Evolutionary conservation across 257 asterid genomes (phyloP).

Genomic region (Mitragyna speciosa): DNA sequence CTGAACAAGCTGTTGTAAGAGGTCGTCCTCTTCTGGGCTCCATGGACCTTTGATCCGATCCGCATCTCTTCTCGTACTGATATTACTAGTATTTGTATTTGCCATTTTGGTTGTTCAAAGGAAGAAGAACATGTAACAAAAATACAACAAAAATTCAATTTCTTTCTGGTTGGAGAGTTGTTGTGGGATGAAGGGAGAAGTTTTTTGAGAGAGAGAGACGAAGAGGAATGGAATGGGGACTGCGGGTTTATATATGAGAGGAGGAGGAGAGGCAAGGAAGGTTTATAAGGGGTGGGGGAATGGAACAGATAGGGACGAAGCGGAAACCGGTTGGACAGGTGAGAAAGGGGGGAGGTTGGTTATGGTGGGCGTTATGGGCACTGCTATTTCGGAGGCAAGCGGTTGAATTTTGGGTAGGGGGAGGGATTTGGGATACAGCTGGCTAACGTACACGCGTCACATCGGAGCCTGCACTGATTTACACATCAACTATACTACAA

Average conservation of each 20-base stretch:
- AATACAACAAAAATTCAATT: neutral
- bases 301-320: conserved; percentile 25
- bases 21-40: conserved; percentile 92
- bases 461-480: conserved; percentile 40
- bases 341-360: conserved; percentile 5
- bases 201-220: neutral
- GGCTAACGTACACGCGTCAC: conserved; percentile 86
- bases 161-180: no score
- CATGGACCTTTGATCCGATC: conserved; percentile 98
- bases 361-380: conserved; percentile 56
- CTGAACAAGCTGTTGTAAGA: conserved; percentile 66
- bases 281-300: conserved; percentile 12
- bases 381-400: conserved; percentile 49
- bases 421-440: conserved; percentile 72
- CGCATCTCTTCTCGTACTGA: conserved; percentile 41
- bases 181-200: no score
- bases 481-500: conserved; percentile 25
- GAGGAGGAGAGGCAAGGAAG: neutral
- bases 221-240: neutral
- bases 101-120: conserved; percentile 17
- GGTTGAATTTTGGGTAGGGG: conserved; percentile 35
- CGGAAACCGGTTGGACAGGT: conserved; percentile 31
- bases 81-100: conserved; percentile 9
- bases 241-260: conserved; percentile 24
- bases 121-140: neutral